Conservation (phyloP, 176 grass and related monocot genomes). For the Ampelocalamus luodianensis region DNA sequence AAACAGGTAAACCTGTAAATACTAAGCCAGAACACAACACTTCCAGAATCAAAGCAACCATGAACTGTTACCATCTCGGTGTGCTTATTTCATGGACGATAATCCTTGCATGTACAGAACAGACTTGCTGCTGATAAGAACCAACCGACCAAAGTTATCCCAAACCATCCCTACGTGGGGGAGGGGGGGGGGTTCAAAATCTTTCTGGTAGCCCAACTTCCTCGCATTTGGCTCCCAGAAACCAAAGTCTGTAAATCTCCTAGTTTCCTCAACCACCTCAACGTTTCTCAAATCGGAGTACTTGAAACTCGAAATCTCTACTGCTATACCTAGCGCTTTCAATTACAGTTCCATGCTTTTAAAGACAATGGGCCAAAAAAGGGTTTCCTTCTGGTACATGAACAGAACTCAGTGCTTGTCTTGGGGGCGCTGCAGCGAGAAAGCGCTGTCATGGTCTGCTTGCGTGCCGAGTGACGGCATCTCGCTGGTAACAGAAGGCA, state of each 20-base stretch:
- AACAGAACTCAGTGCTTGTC: conserved; percentile 20
- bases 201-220: neutral
- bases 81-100: neutral
- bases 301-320: conserved; percentile 2
- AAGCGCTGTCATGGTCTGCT: conserved; percentile 17
- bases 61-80: neutral
- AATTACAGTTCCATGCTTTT: conserved; percentile 13
- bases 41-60: neutral
- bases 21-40: neutral
- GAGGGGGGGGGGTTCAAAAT: conserved; percentile 29
- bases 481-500: conserved; percentile 19
- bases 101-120: conserved; percentile 36
- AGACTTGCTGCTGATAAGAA: neutral
- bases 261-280: conserved; percentile 20
- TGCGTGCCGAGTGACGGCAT: conserved; percentile 4
- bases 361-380: conserved; percentile 22
- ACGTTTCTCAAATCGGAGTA: neutral
- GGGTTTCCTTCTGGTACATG: conserved; percentile 20
- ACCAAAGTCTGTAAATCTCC: conserved; percentile 25
- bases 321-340: conserved; percentile 10
- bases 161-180: neutral
- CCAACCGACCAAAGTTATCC: neutral
- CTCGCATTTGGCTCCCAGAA: neutral
- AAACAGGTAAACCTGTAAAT: neutral
- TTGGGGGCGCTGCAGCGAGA: conserved; percentile 33